Evolutionary conservation across 371 early-diverging fungal genomes (phyloP).

Genomic region (Circinella umbellata): DNA sequence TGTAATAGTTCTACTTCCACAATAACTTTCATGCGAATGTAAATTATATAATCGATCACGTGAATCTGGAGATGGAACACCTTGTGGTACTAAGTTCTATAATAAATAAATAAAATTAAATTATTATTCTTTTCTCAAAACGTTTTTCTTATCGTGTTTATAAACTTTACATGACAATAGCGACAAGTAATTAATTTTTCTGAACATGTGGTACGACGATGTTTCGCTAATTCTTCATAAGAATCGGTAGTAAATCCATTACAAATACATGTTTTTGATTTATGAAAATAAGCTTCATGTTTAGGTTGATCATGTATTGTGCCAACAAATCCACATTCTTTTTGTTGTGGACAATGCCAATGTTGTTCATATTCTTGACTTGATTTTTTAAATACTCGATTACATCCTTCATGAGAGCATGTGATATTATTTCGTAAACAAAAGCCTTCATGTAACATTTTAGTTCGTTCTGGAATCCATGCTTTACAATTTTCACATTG

Average conservation of each 20-base stretch:
- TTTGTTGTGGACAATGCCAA: slow-evolving; percentile 74
- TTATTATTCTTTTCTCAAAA: too few species aligned
- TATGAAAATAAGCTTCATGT: slow-evolving; percentile 71
- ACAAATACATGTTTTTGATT: slow-evolving; percentile 67
- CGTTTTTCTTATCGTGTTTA: too few species aligned
- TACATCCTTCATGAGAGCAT: slow-evolving; percentile 65
- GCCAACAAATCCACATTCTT: slow-evolving; percentile 65
- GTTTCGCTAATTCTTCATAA: slow-evolving; percentile 62
- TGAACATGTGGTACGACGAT: slow-evolving; percentile 73
- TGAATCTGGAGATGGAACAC: slow-evolving; percentile 55
- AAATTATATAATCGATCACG: slow-evolving; percentile 75
- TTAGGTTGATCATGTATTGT: slow-evolving; percentile 57
- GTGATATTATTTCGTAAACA: slow-evolving; percentile 80
- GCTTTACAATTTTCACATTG: slow-evolving; percentile 77
- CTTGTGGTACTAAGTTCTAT: slow-evolving; percentile 69
- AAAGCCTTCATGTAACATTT: slow-evolving; percentile 73
- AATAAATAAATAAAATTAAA: too few species aligned
- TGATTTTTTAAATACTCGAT: slow-evolving; percentile 67
- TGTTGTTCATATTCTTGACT: slow-evolving; percentile 68
- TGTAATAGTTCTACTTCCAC: slow-evolving; percentile 83
- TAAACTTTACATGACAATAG: slow-evolving; percentile 71
- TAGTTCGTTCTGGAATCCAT: slow-evolving; percentile 63
- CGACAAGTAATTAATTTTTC: slow-evolving; percentile 81
- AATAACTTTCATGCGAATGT: slow-evolving; percentile 82
- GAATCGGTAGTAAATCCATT: slow-evolving; percentile 35